Evolutionary conservation across 345 rosid genomes (phyloP), one percentile per base, ranked within the genome.

Genomic region (Pelargonium nanum): DNA sequence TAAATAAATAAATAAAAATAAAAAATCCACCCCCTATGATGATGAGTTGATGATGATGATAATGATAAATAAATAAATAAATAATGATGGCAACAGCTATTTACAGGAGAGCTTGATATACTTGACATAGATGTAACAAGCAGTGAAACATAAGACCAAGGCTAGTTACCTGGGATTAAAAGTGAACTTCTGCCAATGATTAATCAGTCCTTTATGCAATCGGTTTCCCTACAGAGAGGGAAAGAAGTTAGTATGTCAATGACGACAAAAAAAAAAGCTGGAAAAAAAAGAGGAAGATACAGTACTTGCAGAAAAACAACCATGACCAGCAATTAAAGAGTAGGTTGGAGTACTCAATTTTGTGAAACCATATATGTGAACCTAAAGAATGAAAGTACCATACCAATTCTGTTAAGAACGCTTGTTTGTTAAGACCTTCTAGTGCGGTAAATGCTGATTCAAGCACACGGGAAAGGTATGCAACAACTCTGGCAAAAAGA

Each of bases 371-470:
- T 40, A 40, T 40, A 52, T 52, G 22, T 19, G 5, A 20, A 19
- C 51, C 13, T 23, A 53, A 23, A 34, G 24, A 21, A 65, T 60
- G 48, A 59, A 74, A 64, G 45, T 50, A 62, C 51, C 72, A 52
- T 87, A 90, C 97, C 96, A 94, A 71, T 80, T 93, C 97, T 32
- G 95, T 80, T 64, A 93, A 80, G 83, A 93, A 93, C 22, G 96
- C 96, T 82, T 87, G 99, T 75, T 93, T 93, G 83, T 89, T 93
- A 73, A 85, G 95, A 73, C 97, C 96, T 70, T 93, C 99, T 52
- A 90, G 76, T 48, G 92, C 95, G 56, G 96, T 93, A 79, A 90
- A 93, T 62, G 99, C 90, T 59, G 95, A 75, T 76, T 93, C 96
- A 62, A 93, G 95, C 72, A 90, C 95, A 55, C 97, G 96, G 60